Evolutionary conservation across 805 yeast species (phyloP).

Genomic region (Candida nitratophila): DNA sequence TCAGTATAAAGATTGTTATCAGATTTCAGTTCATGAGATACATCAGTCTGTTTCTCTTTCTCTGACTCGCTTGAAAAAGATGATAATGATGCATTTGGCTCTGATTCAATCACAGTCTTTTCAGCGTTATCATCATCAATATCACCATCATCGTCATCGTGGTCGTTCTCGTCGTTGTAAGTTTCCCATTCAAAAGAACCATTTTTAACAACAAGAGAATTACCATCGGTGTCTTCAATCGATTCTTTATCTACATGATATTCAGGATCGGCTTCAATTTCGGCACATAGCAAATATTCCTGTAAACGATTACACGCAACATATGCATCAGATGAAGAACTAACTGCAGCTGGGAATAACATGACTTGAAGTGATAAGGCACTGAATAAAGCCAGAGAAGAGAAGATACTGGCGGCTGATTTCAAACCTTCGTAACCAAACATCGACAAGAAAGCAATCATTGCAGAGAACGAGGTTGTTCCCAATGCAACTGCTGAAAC

Average conservation of each 20-base stretch:
- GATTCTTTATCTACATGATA: conserved; percentile 12
- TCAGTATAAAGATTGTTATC: neutral
- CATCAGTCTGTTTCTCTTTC: conserved; percentile 5
- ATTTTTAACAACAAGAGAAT: conserved; percentile 41
- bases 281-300: conserved; percentile 37
- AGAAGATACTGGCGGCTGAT: conserved; percentile 57
- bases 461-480: conserved; percentile 64
- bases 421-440: conserved; percentile 30
- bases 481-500: conserved; percentile 61
- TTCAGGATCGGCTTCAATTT: conserved; percentile 23
- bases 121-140: neutral
- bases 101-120: neutral
- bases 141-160: conserved; percentile 10
- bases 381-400: conserved; percentile 64
- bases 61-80: neutral
- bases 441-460: conserved; percentile 44
- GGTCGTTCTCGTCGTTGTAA: conserved; percentile 22
- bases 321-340: conserved; percentile 61
- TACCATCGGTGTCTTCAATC: conserved; percentile 4
- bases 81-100: neutral
- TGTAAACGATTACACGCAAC: conserved; percentile 54
- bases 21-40: too few relatives aligned
- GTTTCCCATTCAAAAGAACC: conserved; percentile 67
- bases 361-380: conserved; percentile 55
- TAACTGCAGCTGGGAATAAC: conserved; percentile 64